Conservation (phyloP, 208 protist species). For the Trypanosoma grayi region DNA sequence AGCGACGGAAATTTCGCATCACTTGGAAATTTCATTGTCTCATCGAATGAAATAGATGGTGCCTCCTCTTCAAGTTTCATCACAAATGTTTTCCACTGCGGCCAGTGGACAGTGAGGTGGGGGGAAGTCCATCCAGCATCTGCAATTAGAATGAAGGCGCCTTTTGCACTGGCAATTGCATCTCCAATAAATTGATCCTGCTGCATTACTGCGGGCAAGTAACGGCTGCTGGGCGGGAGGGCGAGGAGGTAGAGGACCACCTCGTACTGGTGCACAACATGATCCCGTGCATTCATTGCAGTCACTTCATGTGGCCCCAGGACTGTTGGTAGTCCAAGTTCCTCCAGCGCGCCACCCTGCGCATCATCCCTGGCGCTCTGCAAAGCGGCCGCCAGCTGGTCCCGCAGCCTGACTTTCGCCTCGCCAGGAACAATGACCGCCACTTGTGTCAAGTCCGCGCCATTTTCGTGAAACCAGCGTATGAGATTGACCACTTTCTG, state of each 20-base stretch:
- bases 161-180: slow-evolving; percentile 46
- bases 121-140: slow-evolving; percentile 74
- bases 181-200: slow-evolving; percentile 52
- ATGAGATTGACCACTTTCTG: slow-evolving; percentile 52
- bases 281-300: slow-evolving; percentile 61
- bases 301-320: slow-evolving; percentile 78
- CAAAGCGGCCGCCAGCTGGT: slow-evolving; percentile 10
- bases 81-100: slow-evolving; percentile 64
- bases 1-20: slow-evolving; percentile 51
- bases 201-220: slow-evolving; percentile 23
- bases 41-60: slow-evolving; percentile 36
- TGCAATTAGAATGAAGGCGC: slow-evolving; percentile 67
- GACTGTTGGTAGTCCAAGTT: slow-evolving; percentile 35
- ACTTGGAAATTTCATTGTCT: background rate
- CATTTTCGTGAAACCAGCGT: slow-evolving; percentile 64
- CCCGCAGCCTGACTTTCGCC: slow-evolving; percentile 37
- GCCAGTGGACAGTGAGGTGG: slow-evolving; percentile 50
- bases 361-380: background rate
- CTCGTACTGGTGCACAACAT: slow-evolving; percentile 49
- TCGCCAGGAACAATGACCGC: slow-evolving; percentile 67
- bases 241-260: slow-evolving; percentile 72
- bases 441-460: slow-evolving; percentile 36
- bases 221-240: slow-evolving; percentile 27
- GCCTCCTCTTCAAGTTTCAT: slow-evolving; percentile 57
- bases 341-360: slow-evolving; percentile 5